A percentile compares a stretch with the other conserved stretches of the same genome.
Evolutionary conservation across 495 filamentous ascomycete genomes (phyloP).

Genomic region (Trichoderma virens): DNA sequence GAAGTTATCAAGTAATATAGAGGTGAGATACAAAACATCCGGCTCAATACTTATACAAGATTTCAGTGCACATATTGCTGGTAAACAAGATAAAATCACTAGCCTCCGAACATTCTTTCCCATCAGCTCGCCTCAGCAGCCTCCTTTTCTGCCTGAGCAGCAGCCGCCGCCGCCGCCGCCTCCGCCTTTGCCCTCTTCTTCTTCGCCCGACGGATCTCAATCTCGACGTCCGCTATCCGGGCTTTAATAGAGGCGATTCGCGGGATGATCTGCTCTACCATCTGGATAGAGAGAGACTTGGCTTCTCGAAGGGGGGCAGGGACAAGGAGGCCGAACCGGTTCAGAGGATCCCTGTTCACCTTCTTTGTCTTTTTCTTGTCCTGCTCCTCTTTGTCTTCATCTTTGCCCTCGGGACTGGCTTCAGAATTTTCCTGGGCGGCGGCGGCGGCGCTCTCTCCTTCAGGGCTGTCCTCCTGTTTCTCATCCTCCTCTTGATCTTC

Average conservation of each 20-base stretch:
- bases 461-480: background rate
- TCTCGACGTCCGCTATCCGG: conserved; percentile 43
- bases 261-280: conserved; percentile 39
- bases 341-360: conserved; percentile 45
- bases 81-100: background rate
- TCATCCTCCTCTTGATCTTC: background rate
- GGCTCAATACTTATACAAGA: background rate
- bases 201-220: conserved; percentile 41
- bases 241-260: conserved; percentile 33
- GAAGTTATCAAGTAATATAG: background rate
- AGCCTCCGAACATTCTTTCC: too few species aligned
- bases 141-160: background rate
- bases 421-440: conserved; percentile 3
- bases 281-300: conserved; percentile 39
- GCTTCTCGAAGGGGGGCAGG: conserved; percentile 53
- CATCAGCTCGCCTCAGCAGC: background rate
- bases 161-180: conserved; percentile 19
- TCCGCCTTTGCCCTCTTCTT: conserved; percentile 41
- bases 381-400: conserved; percentile 13
- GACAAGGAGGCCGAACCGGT: conserved; percentile 64
- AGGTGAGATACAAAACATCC: background rate
- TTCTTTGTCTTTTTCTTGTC: conserved; percentile 10
- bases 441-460: background rate
- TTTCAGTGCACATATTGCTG: background rate
- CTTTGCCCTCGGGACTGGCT: background rate